These are phyloP conservation scores for Colletotrichum lindemuthianum DNA, from an alignment of 2,329 filamentous ascomycete genomes.

Conservation along the genomic window DNA sequence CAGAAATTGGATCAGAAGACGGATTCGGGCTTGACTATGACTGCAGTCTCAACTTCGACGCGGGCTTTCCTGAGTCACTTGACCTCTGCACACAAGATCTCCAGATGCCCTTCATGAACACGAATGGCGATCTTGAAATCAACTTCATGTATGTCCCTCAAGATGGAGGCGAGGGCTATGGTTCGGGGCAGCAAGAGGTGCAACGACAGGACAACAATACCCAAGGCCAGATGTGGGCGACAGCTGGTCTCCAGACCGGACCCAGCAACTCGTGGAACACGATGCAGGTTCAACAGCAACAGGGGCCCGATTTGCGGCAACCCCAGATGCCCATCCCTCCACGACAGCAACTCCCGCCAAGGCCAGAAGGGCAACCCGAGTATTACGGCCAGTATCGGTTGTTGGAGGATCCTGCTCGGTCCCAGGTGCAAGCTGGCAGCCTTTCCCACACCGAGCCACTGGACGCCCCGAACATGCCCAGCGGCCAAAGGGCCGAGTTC, in stretches of 20 bases:
- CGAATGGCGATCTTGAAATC: conserved; percentile 26
- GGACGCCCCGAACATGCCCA: conserved; percentile 17
- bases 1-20: conserved; percentile 29
- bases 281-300: conserved; percentile 25
- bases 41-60: conserved; percentile 6
- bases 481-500: conserved; percentile 9
- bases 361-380: conserved; percentile 14
- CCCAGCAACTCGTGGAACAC: conserved; percentile 24
- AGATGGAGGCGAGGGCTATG: conserved; percentile 13
- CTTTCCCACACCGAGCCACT: conserved; percentile 4
- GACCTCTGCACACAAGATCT: conserved; percentile 17
- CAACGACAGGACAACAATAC: conserved; percentile 14
- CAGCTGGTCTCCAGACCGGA: conserved; percentile 12
- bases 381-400: conserved; percentile 29
- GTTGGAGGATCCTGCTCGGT: conserved; percentile 17
- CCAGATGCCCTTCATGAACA: conserved; percentile 11
- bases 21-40: conserved; percentile 13
- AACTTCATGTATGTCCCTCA: conserved; percentile 31
- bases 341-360: conserved; percentile 13
- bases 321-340: conserved; percentile 24
- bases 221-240: conserved; percentile 25
- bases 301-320: conserved; percentile 23
- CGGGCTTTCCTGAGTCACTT: conserved; percentile 6
- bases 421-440: conserved; percentile 2
- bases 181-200: conserved; percentile 16